These are phyloP conservation scores for Corylus avellana DNA, from an alignment of 306 rosid genomes.

Conservation along the genomic window DNA sequence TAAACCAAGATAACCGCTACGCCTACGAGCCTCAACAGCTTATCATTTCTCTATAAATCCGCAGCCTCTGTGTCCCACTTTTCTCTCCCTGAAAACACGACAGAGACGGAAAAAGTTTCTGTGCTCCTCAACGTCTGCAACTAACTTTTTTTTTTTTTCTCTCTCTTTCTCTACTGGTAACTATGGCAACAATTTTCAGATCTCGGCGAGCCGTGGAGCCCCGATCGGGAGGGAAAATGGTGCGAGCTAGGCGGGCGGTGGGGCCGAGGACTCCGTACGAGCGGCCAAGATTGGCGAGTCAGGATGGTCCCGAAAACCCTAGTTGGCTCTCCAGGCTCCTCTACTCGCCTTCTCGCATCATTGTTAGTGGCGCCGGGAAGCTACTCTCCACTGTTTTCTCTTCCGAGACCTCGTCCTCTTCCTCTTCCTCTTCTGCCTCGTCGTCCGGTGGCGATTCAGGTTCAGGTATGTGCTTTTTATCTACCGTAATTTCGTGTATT, in stretches of 20 bases:
- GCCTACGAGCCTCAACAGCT: neutral
- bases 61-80: neutral
- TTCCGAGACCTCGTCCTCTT: constrained; percentile 43
- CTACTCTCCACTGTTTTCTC: constrained; percentile 57
- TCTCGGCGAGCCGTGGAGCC: constrained; percentile 47
- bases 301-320: constrained; percentile 46
- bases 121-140: constrained; percentile 9
- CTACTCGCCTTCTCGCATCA: constrained; percentile 58
- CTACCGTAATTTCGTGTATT: neutral
- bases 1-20: neutral
- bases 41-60: neutral
- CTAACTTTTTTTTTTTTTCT: constrained; percentile 1
- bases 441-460: constrained; percentile 40
- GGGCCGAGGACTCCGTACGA: constrained; percentile 64
- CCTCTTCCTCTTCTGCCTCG: constrained; percentile 48
- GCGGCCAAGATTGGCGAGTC: constrained; percentile 50
- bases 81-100: neutral
- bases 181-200: constrained; percentile 64
- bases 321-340: constrained; percentile 78
- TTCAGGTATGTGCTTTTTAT: constrained; percentile 36
- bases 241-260: constrained; percentile 55
- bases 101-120: neutral
- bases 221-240: constrained; percentile 79
- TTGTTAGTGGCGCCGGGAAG: constrained; percentile 81
- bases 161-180: neutral